Percentiles rank a stretch among this genome's conserved stretches.
phyloP scores from a whole-genome alignment of 176 grass and related monocot genomes.

The Guadua angustifolia region DNA sequence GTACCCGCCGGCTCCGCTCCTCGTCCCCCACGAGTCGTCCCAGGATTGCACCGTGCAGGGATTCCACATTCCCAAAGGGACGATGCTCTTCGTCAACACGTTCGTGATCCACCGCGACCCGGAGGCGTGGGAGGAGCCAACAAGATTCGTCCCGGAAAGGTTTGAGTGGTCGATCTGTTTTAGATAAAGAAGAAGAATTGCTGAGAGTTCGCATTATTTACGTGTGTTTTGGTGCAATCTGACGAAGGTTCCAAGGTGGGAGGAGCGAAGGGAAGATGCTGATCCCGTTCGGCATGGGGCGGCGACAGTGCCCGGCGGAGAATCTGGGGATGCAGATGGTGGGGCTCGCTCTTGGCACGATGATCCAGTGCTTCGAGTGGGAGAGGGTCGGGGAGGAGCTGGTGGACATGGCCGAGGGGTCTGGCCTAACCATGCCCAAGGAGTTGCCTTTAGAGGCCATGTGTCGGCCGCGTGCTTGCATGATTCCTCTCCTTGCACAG shows the following conservation, averaged over 20 bases:
- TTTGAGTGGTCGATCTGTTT: background rate
- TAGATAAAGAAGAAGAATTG: too few species aligned
- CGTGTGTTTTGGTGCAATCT: too few species aligned
- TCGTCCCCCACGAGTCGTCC: constrained; percentile 42
- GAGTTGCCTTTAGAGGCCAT: constrained; percentile 37
- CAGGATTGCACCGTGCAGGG: constrained; percentile 40
- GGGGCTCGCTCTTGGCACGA: constrained; percentile 43
- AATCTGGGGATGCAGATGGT: constrained; percentile 50
- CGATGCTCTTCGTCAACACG: constrained; percentile 50
- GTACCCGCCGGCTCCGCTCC: constrained; percentile 47
- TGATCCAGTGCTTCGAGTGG: constrained; percentile 59
- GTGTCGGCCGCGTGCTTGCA: constrained; percentile 30
- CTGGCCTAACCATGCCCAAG: constrained; percentile 46
- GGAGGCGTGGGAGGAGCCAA: constrained; percentile 31
- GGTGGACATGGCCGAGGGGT: constrained; percentile 45
- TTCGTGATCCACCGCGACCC: constrained; percentile 57
- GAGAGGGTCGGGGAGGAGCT: constrained; percentile 17
- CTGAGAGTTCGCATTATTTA: too few species aligned
- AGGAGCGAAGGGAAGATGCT: constrained; percentile 6
- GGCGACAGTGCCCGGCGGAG: constrained; percentile 32
- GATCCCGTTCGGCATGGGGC: constrained; percentile 54
- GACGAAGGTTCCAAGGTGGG: background rate
- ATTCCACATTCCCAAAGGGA: constrained; percentile 43
- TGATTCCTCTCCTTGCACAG: constrained; percentile 24
- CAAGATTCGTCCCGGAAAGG: constrained; percentile 53